Evolutionary conservation across 345 rosid species (phyloP), one percentile per base, ranked within the genome.

Genomic region (Nephelium lappaceum): DNA sequence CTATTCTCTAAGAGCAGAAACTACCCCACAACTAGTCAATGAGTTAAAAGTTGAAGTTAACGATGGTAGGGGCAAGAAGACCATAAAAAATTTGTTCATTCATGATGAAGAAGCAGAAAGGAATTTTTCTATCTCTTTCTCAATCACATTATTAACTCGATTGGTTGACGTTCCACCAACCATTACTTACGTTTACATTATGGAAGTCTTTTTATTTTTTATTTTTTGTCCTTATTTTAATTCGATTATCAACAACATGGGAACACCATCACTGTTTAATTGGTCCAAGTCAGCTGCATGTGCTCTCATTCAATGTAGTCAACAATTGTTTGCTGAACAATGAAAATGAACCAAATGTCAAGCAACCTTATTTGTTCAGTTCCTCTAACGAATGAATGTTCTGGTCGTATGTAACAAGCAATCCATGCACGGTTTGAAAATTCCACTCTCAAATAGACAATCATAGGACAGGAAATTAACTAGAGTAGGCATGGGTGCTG

Each of bases 111-210:
- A 27, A 24, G 12, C 15, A 24, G 58, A 61, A n/a, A 60, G 23
- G 74, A 14, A 9, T 38, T 53, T 3, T 2, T 31, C 38, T 51
- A 58, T 45, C n/a, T 45, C 23, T 25, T 71, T 27, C 69, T 60
- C 51, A 19, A 47, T 42, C 41, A 61, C 65, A 55, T 53, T 43
- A 75, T 75, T 25, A 47, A 25, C 61, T 27, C 31, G 77, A 64
- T 75, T 69, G 36, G 6, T 67, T 72, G 78, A 61, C 78, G 69
- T 69, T 77, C 60, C 38, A 73, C 75, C 36, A 6, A 73, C 74
- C 70, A 25, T 41, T 43, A 0, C 6, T 57, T 8, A 11, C 63
- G 8, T 21, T 41, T 15, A 47, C 53, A 12, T 11, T 8, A 3
- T 25, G 11, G 11, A 21, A 11, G 4, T 72, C 18, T 11, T 6